A percentile compares a stretch with the other conserved stretches of the same genome.
phyloP scores from a whole-genome alignment of 768 basidiomycete genomes.

The Zangia roseola region DNA sequence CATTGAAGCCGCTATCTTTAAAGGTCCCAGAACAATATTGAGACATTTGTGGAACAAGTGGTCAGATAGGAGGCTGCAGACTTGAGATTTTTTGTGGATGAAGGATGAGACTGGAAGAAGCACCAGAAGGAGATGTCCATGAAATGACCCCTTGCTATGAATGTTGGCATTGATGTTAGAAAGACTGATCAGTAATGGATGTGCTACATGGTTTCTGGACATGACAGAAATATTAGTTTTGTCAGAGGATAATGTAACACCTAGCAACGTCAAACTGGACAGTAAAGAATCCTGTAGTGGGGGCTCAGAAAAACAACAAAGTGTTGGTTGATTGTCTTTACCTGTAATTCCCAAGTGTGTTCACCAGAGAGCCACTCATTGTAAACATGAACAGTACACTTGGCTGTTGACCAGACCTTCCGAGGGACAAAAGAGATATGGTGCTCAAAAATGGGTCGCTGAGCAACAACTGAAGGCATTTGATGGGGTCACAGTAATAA shows the following conservation, averaged over 20 bases:
- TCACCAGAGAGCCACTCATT: not conserved
- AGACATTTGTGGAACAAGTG: not conserved
- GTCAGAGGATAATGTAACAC: not conserved
- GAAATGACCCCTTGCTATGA: not conserved
- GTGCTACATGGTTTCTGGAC: not conserved
- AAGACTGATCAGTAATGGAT: not conserved
- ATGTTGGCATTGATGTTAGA: not conserved
- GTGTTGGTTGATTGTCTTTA: not conserved
- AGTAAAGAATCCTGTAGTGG: not conserved
- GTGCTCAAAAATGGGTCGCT: not conserved
- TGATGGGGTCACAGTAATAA: not conserved
- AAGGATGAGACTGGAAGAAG: not conserved
- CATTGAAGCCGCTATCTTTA: not conserved
- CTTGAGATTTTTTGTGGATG: not conserved
- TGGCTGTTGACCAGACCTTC: not conserved
- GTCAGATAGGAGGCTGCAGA: not conserved
- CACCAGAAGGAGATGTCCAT: not conserved
- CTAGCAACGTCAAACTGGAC: not conserved
- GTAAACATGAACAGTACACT: not conserved
- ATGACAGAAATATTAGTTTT: not conserved
- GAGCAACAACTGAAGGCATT: conserved; percentile 1
- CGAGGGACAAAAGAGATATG: not conserved
- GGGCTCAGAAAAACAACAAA: no score
- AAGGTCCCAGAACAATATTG: not conserved
- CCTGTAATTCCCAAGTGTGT: not conserved